Evolutionary conservation across 1,284 basidiomycete genomes (phyloP).

Genomic region (Peniophora sp.): DNA sequence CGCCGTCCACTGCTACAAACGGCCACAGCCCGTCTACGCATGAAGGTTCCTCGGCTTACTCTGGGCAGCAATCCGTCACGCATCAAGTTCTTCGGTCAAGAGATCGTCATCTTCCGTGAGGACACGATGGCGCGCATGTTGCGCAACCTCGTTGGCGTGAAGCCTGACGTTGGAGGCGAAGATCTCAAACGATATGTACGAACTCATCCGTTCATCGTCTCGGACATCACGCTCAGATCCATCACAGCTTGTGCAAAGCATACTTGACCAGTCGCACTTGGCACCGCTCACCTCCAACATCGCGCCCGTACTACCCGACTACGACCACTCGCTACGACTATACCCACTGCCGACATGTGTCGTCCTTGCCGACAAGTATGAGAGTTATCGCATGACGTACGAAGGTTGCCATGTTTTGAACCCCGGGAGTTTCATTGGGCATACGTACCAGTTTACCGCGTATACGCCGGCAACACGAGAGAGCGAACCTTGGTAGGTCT

Average conservation of each 20-base stretch:
- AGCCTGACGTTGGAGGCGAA: constrained; percentile 64
- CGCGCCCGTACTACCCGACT: constrained; percentile 86
- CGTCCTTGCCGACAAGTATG: constrained; percentile 95
- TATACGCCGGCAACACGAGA: constrained; percentile 75
- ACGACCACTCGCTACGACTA: constrained; percentile 86
- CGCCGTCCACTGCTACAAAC: constrained; percentile 72
- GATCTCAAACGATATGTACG: constrained; percentile 85
- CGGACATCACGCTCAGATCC: background rate
- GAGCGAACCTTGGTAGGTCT: constrained; percentile 67
- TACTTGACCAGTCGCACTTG: constrained; percentile 89
- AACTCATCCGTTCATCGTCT: constrained; percentile 1
- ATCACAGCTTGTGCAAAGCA: constrained; percentile 81
- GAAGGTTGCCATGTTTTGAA: constrained; percentile 99
- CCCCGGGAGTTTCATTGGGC: constrained; percentile 83
- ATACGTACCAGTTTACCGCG: constrained; percentile 77
- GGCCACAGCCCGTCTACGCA: constrained; percentile 61
- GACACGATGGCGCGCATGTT: constrained; percentile 93
- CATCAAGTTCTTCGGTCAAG: constrained; percentile 92
- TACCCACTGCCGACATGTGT: constrained; percentile 88
- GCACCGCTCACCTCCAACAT: constrained; percentile 78
- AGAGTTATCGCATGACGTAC: constrained; percentile 94
- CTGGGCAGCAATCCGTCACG: constrained; percentile 93
- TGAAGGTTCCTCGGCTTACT: constrained; percentile 69
- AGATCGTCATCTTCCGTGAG: constrained; percentile 91
- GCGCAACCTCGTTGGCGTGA: constrained; percentile 83